A percentile compares a stretch with the other conserved stretches of the same genome.
These are phyloP conservation scores for Dothistroma pini DNA, from an alignment of 2,329 filamentous ascomycete species.

Conservation along the genomic window DNA sequence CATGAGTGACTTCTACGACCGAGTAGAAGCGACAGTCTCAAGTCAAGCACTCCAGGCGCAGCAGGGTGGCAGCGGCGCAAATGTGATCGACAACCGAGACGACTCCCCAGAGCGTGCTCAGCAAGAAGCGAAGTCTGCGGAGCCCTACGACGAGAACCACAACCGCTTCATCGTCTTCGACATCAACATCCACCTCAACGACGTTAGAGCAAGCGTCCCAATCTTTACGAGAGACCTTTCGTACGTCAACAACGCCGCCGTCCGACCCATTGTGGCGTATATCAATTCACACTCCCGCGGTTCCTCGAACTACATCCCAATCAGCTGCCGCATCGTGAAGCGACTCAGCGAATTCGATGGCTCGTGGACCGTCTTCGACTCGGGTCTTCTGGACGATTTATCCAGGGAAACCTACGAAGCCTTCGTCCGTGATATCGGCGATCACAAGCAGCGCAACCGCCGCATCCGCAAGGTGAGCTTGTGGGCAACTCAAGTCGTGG, in stretches of 20 bases:
- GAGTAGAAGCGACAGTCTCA: constrained; percentile 86
- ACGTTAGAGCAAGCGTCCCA: constrained; percentile 87
- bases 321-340: constrained; percentile 93
- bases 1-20: constrained; percentile 95
- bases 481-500: constrained; percentile 89
- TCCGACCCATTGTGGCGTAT: constrained; percentile 94
- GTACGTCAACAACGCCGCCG: constrained; percentile 93
- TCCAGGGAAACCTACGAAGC: constrained; percentile 92
- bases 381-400: constrained; percentile 87
- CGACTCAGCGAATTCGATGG: constrained; percentile 85
- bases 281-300: constrained; percentile 72
- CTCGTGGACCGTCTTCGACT: constrained; percentile 91
- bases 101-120: constrained; percentile 5
- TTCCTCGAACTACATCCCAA: constrained; percentile 84
- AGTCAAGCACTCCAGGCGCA: constrained; percentile 14
- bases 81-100: constrained; percentile 25
- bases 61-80: background rate
- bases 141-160: constrained; percentile 47
- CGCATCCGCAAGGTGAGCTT: constrained; percentile 93
- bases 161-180: constrained; percentile 89
- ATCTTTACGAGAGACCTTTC: constrained; percentile 88
- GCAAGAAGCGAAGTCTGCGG: background rate
- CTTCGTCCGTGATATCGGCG: constrained; percentile 85
- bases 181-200: constrained; percentile 89
- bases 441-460: constrained; percentile 80